Evolutionary conservation across 2,329 filamentous ascomycete genomes (phyloP), one percentile per base, ranked within the genome.

Genomic region (Trichoderma koningii): DNA sequence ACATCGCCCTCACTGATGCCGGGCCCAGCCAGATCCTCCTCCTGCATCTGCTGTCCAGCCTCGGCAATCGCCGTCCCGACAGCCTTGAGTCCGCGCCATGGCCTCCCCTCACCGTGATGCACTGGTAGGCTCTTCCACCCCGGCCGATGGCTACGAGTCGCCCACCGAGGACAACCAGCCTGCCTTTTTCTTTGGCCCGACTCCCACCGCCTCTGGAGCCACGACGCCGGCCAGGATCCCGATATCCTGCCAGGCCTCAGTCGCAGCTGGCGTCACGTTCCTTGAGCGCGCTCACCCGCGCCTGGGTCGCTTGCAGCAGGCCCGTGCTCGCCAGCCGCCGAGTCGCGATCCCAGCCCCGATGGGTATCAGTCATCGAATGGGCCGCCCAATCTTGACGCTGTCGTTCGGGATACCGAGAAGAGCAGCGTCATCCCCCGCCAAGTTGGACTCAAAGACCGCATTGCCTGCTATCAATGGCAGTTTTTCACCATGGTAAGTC

Each of bases 391-490:
- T 50, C 56, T 65, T 45, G 50, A 47, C 14, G 34, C 42, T 14
- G 34, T 62, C 9, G 30, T 64, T 17, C 41, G 44, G 2, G 26
- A 48, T n/a, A 26, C 14, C 17, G 63, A 65, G 56, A 65, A 61
- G 9, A 44, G 44, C 21, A 28, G 57, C 3, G 57, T 68, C 3
- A 56, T 68, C 10, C 57, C 42, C 0, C 72, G 66, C n/a, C 78
- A 75, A 52, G 75, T 83, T 52, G 75, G 81, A 17, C 70, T 85
- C 55, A 76, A 79, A 44, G 83, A 85, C 67, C 76, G 83, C 42
- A 81, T 85, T 66, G 79, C 78, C 47, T 85, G 81, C 66, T 81
- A 81, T 67, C 80, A 79, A 70, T 94, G 91, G 91, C 92, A 90
- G 0, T 94, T 88, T 82, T 94, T 93, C 71, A 91, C 90, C 23